Evolutionary conservation across 129 eudicot species (phyloP).

Genomic region (Helianthus annuus): HanXRQr2.0-SUNRISE NC_035437.2:126385030-126385529

Average conservation of each 20-base stretch:
- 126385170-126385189: not conserved
- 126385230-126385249: slow-evolving; percentile 83
- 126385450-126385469: no score
- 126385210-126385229: slow-evolving; percentile 78
- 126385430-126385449: slow-evolving; percentile 66
- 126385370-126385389: slow-evolving; percentile 85
- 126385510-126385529: no score
- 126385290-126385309: not conserved
- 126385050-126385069: no score
- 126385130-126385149: no score
- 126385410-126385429: slow-evolving; percentile 69
- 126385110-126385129: no score
- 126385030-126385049: no score
- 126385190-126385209: slow-evolving; percentile 60
- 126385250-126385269: slow-evolving; percentile 66
- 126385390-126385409: slow-evolving; percentile 73
- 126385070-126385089: no score
- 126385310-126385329: not conserved
- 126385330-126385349: not conserved
- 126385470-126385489: no score
- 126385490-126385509: no score
- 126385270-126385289: not conserved
- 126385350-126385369: slow-evolving; percentile 17
- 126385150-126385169: no score
- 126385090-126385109: no score